Conservation (phyloP, 2,329 filamentous ascomycete genomes). For the Trichoderma breve region DNA sequence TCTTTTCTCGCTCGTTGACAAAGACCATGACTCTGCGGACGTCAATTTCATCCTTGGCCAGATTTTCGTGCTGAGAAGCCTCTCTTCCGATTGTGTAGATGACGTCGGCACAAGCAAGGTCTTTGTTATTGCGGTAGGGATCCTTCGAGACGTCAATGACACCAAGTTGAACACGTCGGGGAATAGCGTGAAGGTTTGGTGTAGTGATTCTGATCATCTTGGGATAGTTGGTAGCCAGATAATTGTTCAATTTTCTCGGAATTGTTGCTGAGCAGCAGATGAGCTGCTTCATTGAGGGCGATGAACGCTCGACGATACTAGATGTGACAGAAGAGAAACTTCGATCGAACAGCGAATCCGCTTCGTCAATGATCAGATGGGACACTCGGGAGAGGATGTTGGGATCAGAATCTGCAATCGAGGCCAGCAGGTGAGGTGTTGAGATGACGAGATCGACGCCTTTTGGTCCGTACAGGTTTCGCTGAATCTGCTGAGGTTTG, state of each 20-base stretch:
- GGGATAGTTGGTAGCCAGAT: constrained; percentile 78
- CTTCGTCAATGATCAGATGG: constrained; percentile 90
- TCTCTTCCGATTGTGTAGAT: constrained; percentile 92
- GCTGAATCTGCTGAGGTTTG: constrained; percentile 75
- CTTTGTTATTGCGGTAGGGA: constrained; percentile 91
- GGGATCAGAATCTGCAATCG: constrained; percentile 84
- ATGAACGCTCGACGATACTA: constrained; percentile 75
- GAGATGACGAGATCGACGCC: constrained; percentile 84
- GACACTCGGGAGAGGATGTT: constrained; percentile 89
- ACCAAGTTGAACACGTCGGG: constrained; percentile 87
- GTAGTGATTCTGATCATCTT: constrained; percentile 84
- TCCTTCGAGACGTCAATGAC: constrained; percentile 89
- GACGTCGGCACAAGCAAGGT: constrained; percentile 88
- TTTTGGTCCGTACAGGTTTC: constrained; percentile 73
- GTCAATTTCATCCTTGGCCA: constrained; percentile 55
- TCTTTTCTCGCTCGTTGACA: constrained; percentile 92
- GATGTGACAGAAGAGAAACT: constrained; percentile 85
- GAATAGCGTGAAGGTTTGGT: constrained; percentile 93
- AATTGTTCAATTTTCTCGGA: constrained; percentile 81
- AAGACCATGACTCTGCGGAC: constrained; percentile 90
- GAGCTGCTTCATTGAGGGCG: constrained; percentile 79
- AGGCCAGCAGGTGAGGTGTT: constrained; percentile 85
- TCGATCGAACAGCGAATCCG: constrained; percentile 91
- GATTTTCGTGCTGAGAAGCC: constrained; percentile 56
- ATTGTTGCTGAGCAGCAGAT: constrained; percentile 96